Percentiles rank a stretch among this genome's conserved stretches.
Evolutionary conservation across 1,284 basidiomycete genomes (phyloP).

Genomic region (Apiotrichum montevideense): DNA sequence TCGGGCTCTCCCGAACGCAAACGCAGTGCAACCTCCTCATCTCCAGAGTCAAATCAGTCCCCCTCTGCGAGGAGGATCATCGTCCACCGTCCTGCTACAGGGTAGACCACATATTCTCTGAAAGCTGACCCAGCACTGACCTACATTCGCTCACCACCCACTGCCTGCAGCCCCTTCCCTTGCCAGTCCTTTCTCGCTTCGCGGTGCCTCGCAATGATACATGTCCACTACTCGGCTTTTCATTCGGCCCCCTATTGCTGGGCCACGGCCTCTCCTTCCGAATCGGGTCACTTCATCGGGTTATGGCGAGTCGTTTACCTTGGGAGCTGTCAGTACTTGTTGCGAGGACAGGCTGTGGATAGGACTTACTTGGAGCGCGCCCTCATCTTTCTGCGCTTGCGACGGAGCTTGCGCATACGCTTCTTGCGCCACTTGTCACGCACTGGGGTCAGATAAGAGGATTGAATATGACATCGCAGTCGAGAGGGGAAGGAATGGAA

Average conservation of each 20-base stretch:
- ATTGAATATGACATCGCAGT: too few relatives aligned
- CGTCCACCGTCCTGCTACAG: too few relatives aligned
- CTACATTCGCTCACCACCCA: too few relatives aligned
- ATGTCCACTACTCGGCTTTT: not conserved
- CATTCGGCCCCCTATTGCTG: not conserved
- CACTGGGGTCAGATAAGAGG: constrained; percentile 1
- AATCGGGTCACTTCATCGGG: not conserved
- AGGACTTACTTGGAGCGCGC: constrained; percentile 17
- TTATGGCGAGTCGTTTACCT: not conserved
- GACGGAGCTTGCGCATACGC: constrained; percentile 23
- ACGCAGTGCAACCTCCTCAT: too few relatives aligned
- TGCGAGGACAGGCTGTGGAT: too few relatives aligned
- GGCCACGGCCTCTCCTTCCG: not conserved
- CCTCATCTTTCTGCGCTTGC: constrained; percentile 21
- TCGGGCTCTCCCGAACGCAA: too few relatives aligned
- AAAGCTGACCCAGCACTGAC: too few relatives aligned
- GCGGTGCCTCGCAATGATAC: not conserved
- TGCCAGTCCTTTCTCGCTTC: not conserved
- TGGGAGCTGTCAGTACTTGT: not conserved
- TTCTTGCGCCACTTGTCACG: constrained; percentile 24
- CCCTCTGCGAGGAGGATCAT: too few relatives aligned
- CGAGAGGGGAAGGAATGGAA: too few relatives aligned
- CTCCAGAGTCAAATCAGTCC: too few relatives aligned
- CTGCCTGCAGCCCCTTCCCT: too few relatives aligned
- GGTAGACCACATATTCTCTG: too few relatives aligned